Conservation (phyloP, 352 stramenopile species). For the Phytopythium cucurbitacearum region DNA sequence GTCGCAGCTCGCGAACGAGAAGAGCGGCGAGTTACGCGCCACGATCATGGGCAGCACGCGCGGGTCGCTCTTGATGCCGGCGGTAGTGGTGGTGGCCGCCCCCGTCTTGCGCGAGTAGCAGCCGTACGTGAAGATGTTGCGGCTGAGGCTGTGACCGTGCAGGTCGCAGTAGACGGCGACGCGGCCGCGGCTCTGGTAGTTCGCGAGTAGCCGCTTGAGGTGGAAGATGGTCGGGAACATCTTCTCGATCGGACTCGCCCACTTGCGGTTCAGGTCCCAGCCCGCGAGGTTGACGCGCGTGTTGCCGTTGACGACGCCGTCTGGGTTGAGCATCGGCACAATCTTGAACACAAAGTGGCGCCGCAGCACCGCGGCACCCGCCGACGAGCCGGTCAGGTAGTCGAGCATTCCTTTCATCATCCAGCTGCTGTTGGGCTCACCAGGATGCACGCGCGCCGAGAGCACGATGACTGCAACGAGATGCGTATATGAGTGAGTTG, state of each 20-base stretch:
- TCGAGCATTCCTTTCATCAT: conserved; percentile 94
- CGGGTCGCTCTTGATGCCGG: conserved; percentile 46
- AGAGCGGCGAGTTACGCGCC: conserved; percentile 58
- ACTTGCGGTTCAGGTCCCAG: conserved; percentile 83
- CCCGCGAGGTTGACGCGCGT: conserved; percentile 84
- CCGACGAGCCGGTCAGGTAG: conserved; percentile 72
- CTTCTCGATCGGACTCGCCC: conserved; percentile 70
- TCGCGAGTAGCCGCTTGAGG: conserved; percentile 66
- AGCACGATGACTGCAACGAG: conserved; percentile 69
- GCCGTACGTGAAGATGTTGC: conserved; percentile 87
- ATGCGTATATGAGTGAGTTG: not conserved
- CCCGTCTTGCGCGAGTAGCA: conserved; percentile 46
- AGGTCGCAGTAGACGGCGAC: conserved; percentile 84
- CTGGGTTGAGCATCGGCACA: conserved; percentile 91
- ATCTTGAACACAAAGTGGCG: conserved; percentile 88
- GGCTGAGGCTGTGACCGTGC: conserved; percentile 78
- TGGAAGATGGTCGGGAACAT: conserved; percentile 79
- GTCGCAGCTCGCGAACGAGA: conserved; percentile 83
- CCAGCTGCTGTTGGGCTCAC: conserved; percentile 87
- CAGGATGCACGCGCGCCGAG: conserved; percentile 84
- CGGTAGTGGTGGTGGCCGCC: not conserved
- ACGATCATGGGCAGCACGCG: conserved; percentile 81
- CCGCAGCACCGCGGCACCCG: conserved; percentile 60
- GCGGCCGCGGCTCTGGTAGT: conserved; percentile 47
- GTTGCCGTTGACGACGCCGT: conserved; percentile 92